Percentiles rank a stretch among this genome's conserved stretches.
These are phyloP conservation scores for Fusarium nanum DNA, from an alignment of 2,329 filamentous ascomycete species.

Conservation along the genomic window DNA sequence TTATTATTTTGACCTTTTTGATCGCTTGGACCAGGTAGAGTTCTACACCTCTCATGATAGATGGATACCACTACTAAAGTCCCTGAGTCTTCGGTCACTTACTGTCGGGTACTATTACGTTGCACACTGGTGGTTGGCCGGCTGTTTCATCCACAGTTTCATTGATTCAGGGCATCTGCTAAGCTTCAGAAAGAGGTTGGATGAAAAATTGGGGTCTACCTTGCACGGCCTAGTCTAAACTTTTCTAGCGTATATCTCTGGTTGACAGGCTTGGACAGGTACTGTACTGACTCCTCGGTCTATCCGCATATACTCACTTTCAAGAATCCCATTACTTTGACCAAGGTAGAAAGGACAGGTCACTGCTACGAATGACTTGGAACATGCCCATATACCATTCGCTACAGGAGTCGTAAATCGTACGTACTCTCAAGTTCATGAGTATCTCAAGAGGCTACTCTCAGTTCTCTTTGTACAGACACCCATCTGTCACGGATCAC, in stretches of 20 bases:
- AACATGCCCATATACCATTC: background rate
- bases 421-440: too few species aligned
- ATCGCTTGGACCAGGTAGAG: background rate
- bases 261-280: conserved; percentile 15
- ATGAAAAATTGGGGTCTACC: conserved; percentile 28
- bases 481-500: conserved; percentile 19
- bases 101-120: background rate
- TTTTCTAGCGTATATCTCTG: conserved; percentile 30
- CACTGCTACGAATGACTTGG: background rate
- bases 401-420: too few species aligned
- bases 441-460: too few species aligned
- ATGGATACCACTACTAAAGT: conserved; percentile 3
- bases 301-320: background rate
- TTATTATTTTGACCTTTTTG: background rate
- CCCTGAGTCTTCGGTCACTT: conserved; percentile 2
- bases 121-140: background rate
- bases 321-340: background rate
- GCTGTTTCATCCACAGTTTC: conserved; percentile 28
- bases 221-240: conserved; percentile 17
- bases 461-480: background rate
- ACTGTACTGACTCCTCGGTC: conserved; percentile 12
- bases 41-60: conserved; percentile 12
- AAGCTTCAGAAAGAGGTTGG: conserved; percentile 1
- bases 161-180: conserved; percentile 6
- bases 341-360: background rate